These are phyloP conservation scores for Gynochthodes officinalis DNA, from an alignment of 257 asterid genomes.

Conservation along the genomic window DNA sequence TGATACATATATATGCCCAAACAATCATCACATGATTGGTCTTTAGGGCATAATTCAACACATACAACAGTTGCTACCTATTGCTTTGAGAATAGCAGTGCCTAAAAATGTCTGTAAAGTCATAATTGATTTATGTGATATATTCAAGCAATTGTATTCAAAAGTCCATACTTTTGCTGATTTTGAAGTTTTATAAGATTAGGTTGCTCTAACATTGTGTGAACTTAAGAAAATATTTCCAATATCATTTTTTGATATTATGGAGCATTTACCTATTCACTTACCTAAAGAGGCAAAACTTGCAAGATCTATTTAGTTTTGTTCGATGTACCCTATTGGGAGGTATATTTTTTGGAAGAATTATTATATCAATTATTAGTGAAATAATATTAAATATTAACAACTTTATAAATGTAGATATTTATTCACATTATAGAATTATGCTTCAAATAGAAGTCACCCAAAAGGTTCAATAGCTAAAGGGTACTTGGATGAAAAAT, in stretches of 20 bases:
- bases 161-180: background rate
- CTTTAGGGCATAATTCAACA: no score
- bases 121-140: background rate
- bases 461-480: no score
- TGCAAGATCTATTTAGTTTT: slow-evolving; percentile 7
- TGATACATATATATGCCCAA: no score
- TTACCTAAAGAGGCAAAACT: slow-evolving; percentile 10
- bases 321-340: slow-evolving; percentile 12
- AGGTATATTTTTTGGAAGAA: background rate
- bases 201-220: background rate
- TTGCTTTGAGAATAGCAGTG: background rate
- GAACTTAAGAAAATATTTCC: slow-evolving; percentile 3
- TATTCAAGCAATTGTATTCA: background rate
- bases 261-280: slow-evolving; percentile 9
- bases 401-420: background rate
- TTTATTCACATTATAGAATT: slow-evolving; percentile 7
- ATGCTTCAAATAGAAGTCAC: background rate
- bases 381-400: background rate
- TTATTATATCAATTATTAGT: background rate
- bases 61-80: background rate
- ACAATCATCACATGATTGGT: no score
- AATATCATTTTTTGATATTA: slow-evolving; percentile 7
- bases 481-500: no score
- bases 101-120: background rate
- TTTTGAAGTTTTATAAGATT: slow-evolving; percentile 4